Evolutionary conservation across 176 grass and related monocot genomes (phyloP).

Genomic region (Carex scoparia): DNA sequence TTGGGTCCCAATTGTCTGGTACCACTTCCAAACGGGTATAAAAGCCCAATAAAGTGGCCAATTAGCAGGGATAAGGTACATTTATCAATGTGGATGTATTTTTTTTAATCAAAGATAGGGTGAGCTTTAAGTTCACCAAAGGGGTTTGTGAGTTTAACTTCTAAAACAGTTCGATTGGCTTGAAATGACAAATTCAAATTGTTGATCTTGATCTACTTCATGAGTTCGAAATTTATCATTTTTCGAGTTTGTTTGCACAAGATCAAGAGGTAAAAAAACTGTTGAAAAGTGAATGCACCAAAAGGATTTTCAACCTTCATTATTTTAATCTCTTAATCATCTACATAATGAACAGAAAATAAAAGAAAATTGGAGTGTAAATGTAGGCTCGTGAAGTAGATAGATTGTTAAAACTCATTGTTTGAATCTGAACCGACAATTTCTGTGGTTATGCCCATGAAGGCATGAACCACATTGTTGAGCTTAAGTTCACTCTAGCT

Average conservation of each 20-base stretch:
- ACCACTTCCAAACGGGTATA: constrained; percentile 51
- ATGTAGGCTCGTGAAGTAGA: neutral
- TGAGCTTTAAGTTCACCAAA: neutral
- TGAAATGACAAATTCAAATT: neutral
- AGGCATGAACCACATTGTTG: neutral
- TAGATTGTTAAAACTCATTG: neutral
- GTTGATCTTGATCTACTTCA: neutral
- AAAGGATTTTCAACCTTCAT: neutral
- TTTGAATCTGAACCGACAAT: neutral
- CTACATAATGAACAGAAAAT: neutral
- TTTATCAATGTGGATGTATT: neutral
- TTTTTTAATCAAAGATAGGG: neutral
- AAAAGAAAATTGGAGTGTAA: neutral
- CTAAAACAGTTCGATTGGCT: neutral
- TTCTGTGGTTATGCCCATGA: neutral
- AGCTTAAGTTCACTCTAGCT: neutral
- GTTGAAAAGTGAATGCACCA: neutral
- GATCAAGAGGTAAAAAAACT: neutral
- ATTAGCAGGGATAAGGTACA: constrained; percentile 67
- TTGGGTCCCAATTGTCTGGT: constrained; percentile 56
- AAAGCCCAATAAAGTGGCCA: constrained; percentile 51
- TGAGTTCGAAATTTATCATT: neutral
- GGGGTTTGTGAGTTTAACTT: neutral
- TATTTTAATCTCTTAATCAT: neutral
- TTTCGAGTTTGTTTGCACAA: neutral